These are phyloP conservation scores for Lyophyllum semitale DNA, from an alignment of 768 basidiomycete species.

Conservation along the genomic window DNA sequence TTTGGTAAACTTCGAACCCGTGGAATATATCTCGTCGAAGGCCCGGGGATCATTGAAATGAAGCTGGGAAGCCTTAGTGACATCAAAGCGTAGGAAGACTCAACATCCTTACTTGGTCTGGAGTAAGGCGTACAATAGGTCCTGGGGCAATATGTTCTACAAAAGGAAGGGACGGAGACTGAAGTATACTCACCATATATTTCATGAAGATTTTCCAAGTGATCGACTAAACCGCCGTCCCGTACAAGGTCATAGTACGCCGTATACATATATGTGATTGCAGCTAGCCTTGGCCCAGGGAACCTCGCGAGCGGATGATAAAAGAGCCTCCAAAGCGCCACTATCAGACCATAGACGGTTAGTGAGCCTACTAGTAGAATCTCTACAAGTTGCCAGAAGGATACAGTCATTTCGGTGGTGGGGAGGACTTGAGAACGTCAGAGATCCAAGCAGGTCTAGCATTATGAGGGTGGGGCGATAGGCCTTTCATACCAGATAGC, in stretches of 20 bases:
- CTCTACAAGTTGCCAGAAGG: too few relatives aligned
- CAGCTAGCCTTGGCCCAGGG: constrained; percentile 12
- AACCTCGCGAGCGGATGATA: constrained; percentile 6
- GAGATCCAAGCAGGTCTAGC: too few relatives aligned
- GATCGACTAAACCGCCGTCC: constrained; percentile 3
- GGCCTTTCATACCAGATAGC: too few relatives aligned
- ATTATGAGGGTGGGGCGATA: too few relatives aligned
- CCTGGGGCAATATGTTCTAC: not conserved
- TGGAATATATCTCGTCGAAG: constrained; percentile 3
- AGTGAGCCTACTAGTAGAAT: too few relatives aligned
- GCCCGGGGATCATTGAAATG: constrained; percentile 6
- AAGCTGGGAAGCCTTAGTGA: not conserved
- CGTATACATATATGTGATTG: constrained; percentile 1
- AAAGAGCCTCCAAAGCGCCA: not conserved
- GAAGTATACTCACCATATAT: constrained; percentile 3
- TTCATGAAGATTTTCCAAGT: constrained; percentile 8
- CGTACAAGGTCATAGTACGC: constrained; percentile 5
- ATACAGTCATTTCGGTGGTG: too few relatives aligned
- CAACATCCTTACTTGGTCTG: not conserved
- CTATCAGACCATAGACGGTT: too few relatives aligned
- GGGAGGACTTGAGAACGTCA: too few relatives aligned
- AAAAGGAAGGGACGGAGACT: not conserved
- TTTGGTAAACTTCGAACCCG: constrained; percentile 5
- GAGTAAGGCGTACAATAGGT: too few relatives aligned
- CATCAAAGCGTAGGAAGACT: too few relatives aligned